Conservation (phyloP, 169 alveolate species). For the Perkinsus marinus region DNA sequence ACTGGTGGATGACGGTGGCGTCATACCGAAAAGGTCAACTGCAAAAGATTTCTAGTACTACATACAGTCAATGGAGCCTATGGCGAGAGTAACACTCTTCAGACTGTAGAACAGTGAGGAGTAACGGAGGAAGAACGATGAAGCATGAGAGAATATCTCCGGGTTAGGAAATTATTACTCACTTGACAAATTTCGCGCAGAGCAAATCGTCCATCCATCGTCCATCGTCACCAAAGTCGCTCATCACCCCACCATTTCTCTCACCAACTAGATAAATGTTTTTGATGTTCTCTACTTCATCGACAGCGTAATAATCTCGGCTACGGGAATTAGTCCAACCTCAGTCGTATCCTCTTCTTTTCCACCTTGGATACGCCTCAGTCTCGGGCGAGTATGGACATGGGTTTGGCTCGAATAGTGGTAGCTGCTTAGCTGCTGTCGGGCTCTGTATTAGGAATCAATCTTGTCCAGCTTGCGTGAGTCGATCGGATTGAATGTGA, state of each 20-base stretch:
- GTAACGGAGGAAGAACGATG: neutral
- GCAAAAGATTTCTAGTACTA: no score
- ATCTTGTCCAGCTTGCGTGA: neutral
- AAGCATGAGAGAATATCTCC: neutral
- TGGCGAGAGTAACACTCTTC: no score
- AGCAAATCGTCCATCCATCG: neutral
- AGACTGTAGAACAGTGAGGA: no score
- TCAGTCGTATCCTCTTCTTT: no score
- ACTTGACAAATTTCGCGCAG: neutral
- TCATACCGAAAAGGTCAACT: neutral
- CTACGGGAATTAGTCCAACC: no score
- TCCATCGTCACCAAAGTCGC: neutral
- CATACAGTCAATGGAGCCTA: no score
- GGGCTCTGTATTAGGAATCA: neutral
- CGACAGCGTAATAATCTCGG: neutral
- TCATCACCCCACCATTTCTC: neutral
- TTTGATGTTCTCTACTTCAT: neutral
- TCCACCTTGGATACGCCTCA: no score
- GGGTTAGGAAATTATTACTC: neutral
- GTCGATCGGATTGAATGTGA: neutral
- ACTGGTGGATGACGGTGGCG: neutral
- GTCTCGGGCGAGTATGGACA: neutral
- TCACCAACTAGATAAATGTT: neutral
- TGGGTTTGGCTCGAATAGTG: neutral
- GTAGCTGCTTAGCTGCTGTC: neutral